Base-by-base conservation (phyloP, 2,329 filamentous ascomycete genomes). In the Sporothrix curviconia region DNA sequence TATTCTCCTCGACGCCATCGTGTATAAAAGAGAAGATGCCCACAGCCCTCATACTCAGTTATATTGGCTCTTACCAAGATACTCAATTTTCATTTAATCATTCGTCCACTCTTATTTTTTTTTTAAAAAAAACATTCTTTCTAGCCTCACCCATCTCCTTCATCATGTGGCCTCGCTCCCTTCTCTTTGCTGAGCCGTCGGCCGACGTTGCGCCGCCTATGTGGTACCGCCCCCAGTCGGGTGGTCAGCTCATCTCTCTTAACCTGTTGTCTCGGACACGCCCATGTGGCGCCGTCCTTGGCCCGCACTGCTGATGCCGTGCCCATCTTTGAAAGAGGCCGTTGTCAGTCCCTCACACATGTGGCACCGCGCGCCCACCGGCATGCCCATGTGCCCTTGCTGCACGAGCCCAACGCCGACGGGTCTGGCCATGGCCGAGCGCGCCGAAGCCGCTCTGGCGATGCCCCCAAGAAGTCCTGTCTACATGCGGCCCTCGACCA, bases 271-370 rank as follows among this genome's bases (percentile, higher is more conserved):
- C 15, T 19, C 42, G n/a, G 32, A 34, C 8, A 19, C 43, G 30
- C 55, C 58, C n/a, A 57, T 60, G 58, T 60, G 58, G 58, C 36
- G 57, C 43, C 54, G 55, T 39, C 58, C 2, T 25, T 49, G 49
- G 19, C 37, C n/a, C 24, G 24, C 22, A n/a, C 50, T n/a, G 25
- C 40, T 24, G 49, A 58, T n/a, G 50, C 56, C 32, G 56, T 58
- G 34, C 58, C 55, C 30, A 60, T 60, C 43, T 60, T 60, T 25
- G 55, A 60, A 19, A n/a, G 58, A 55, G 30, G 49, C 58, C 15
- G 49, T 46, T 17, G 19, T 43, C 47, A 56, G 55, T 25, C 43
- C 47, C 11, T 52, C 55, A 19, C 49, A 57, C 22, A 60, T 60
- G 58, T 60, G 58, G 58, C 36, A 57, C 55, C 58, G 58, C 19